Evolutionary conservation across 176 grass and related monocot genomes (phyloP).

Genomic region (Metroxylon sagu): DNA sequence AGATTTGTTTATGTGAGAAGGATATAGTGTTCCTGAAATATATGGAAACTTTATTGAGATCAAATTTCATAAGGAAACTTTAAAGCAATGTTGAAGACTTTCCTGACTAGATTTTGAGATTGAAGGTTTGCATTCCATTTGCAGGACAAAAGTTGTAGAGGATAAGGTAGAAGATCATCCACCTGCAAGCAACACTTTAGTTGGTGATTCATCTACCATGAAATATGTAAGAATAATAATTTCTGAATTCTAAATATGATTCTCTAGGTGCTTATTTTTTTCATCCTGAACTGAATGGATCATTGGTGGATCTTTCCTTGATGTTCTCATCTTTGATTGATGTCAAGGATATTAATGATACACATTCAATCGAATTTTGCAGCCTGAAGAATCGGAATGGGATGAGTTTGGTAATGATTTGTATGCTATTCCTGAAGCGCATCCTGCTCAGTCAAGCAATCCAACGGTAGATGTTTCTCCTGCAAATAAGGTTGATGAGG

Average conservation of each 20-base stretch:
- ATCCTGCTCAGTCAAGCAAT: conserved; percentile 45
- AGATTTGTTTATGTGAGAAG: neutral
- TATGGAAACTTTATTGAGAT: neutral
- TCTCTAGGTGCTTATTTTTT: neutral
- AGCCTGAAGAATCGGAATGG: conserved; percentile 97
- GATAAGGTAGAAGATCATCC: conserved; percentile 47
- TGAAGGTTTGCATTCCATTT: neutral
- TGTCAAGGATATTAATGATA: too few relatives aligned
- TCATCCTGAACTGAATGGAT: neutral
- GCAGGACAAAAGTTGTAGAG: conserved; percentile 69
- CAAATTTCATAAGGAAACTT: neutral
- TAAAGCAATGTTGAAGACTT: conserved; percentile 13
- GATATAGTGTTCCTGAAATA: neutral
- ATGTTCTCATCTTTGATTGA: too few relatives aligned
- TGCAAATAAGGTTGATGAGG: conserved; percentile 79
- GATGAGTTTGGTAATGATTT: conserved; percentile 92
- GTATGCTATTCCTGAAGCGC: conserved; percentile 57
- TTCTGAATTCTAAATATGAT: neutral
- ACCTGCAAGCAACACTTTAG: conserved; percentile 34
- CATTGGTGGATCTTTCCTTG: too few relatives aligned
- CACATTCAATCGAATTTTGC: conserved; percentile 29
- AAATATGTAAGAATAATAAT: conserved; percentile 60
- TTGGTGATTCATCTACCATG: conserved; percentile 44
- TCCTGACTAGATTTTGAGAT: conserved; percentile 16
- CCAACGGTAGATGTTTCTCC: conserved; percentile 38